A percentile compares a stretch with the other conserved stretches of the same genome.
phyloP scores from a whole-genome alignment of 2,329 filamentous ascomycete species.

The Ceratocystis alfenasii region DNA sequence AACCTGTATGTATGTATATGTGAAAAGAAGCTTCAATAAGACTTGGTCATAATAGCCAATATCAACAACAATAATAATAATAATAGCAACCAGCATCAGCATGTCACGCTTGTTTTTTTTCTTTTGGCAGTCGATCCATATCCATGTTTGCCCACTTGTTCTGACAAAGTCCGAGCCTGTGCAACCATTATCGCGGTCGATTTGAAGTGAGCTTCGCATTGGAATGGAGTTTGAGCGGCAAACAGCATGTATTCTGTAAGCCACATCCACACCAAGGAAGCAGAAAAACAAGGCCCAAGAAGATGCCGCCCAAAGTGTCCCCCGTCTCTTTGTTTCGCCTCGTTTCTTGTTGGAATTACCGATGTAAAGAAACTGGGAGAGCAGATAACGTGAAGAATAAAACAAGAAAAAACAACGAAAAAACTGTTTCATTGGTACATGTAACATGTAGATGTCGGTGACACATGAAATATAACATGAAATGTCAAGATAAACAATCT shows the following conservation, averaged over 20 bases:
- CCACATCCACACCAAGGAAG: neutral
- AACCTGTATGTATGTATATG: neutral
- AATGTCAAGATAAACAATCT: neutral
- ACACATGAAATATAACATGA: neutral
- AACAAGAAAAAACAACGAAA: too few species aligned
- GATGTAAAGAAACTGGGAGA: too few species aligned
- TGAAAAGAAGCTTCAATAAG: constrained; percentile 4
- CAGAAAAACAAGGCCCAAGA: too few species aligned
- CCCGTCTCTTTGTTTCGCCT: too few species aligned
- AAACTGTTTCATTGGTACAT: too few species aligned
- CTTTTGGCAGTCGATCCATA: constrained; percentile 10
- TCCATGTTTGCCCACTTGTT: constrained; percentile 7
- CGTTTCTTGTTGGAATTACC: too few species aligned
- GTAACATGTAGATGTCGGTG: neutral
- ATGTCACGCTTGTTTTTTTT: neutral
- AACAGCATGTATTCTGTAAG: neutral
- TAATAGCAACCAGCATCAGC: neutral
- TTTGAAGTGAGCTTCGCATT: too few species aligned
- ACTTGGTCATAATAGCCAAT: neutral
- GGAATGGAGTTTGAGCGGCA: neutral
- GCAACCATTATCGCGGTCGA: neutral
- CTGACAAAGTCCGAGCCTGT: neutral
- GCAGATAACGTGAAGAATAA: too few species aligned
- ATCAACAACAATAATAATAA: neutral
- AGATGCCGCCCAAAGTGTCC: too few species aligned